These are phyloP conservation scores for Priceomyces medius DNA, from an alignment of 805 yeast genomes.

Conservation along the genomic window DNA sequence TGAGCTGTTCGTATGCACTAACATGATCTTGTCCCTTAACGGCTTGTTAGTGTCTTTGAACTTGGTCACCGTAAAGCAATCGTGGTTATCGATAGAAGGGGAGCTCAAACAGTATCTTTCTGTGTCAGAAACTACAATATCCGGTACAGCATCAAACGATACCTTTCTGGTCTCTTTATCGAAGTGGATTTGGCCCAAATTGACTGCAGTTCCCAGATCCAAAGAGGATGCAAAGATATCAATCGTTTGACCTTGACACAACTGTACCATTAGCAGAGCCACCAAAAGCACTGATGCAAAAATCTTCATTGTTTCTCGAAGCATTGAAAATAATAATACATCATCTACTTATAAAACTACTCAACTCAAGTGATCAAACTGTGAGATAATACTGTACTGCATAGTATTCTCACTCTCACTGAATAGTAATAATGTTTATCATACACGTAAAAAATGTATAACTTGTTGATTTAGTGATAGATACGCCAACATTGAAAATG, in stretches of 20 bases:
- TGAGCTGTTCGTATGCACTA: constrained; percentile 9
- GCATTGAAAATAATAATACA: no score
- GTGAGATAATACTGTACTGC: no score
- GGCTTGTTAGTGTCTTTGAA: not conserved
- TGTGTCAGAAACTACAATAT: not conserved
- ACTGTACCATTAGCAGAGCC: not conserved
- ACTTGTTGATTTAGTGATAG: no score
- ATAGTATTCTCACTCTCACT: no score
- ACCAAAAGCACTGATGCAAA: not conserved
- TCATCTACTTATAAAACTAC: no score
- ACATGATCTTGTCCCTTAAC: constrained; percentile 9
- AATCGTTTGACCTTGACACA: not conserved
- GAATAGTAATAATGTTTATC: no score
- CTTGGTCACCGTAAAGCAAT: constrained; percentile 26
- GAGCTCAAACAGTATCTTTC: constrained; percentile 31
- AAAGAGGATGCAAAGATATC: not conserved
- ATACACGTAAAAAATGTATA: no score
- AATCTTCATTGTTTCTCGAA: no score
- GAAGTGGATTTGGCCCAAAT: constrained; percentile 16
- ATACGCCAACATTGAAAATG: not conserved
- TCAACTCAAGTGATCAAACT: no score
- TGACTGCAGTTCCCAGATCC: not conserved
- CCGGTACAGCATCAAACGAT: constrained; percentile 9
- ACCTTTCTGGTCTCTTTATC: constrained; percentile 9
- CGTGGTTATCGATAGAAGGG: constrained; percentile 23